These are phyloP conservation scores for Mycena vulgaris DNA, from an alignment of 768 basidiomycete species.

Conservation along the genomic window DNA sequence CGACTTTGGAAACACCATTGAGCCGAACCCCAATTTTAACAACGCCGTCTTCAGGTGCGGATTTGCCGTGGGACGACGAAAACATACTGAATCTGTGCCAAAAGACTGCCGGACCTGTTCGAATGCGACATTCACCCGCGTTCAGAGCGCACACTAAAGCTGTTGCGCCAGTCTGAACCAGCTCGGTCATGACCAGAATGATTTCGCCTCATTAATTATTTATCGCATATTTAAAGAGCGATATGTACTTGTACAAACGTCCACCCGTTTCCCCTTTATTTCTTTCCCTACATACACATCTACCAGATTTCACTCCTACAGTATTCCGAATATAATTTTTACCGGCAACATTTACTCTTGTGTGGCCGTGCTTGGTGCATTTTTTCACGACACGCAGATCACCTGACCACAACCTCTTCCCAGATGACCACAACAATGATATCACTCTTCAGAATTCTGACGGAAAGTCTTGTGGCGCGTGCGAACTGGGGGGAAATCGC, in stretches of 20 bases:
- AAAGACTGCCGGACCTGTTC: constrained; percentile 65
- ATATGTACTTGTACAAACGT: constrained; percentile 29
- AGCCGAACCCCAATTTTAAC: constrained; percentile 69
- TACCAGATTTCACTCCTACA: no score
- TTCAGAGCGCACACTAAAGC: constrained; percentile 59
- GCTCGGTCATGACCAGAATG: constrained; percentile 30
- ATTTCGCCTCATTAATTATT: constrained; percentile 21
- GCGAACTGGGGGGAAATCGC: no score
- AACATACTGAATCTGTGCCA: not conserved
- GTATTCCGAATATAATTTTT: no score
- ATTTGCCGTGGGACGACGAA: not conserved
- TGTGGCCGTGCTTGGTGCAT: not conserved
- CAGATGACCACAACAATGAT: no score
- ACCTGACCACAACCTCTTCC: not conserved
- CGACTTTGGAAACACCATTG: constrained; percentile 59
- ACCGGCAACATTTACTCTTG: no score
- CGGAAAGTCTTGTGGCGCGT: no score
- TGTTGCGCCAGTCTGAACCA: constrained; percentile 54
- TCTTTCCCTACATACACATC: no score
- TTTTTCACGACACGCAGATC: not conserved
- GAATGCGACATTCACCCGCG: constrained; percentile 66
- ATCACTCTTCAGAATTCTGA: no score
- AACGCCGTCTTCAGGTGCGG: constrained; percentile 76
- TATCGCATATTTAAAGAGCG: constrained; percentile 39
- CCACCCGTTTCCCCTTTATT: no score